These are phyloP conservation scores for Aspergillus homomorphus DNA, from an alignment of 495 filamentous ascomycete species.

Conservation along the genomic window DNA sequence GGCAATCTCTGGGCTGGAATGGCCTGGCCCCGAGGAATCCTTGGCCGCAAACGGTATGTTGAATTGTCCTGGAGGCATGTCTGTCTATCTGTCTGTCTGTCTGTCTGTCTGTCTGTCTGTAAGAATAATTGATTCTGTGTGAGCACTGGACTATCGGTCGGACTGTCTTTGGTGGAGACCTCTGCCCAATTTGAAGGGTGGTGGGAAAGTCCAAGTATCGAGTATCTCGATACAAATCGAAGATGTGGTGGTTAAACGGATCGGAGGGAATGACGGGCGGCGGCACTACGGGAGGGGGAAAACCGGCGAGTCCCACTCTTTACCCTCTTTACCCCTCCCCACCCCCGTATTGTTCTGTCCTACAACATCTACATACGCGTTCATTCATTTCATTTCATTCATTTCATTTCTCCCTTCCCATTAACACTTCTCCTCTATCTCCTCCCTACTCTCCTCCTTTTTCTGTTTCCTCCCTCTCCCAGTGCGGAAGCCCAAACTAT, in stretches of 20 bases:
- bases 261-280: too few relatives aligned
- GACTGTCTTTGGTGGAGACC: slow-evolving; percentile 7
- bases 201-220: too few relatives aligned
- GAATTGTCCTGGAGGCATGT: background rate
- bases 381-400: slow-evolving; percentile 4
- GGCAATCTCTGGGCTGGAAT: background rate
- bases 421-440: background rate
- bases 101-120: too few relatives aligned
- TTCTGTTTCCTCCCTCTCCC: slow-evolving; percentile 3
- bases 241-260: too few relatives aligned
- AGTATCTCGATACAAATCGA: too few relatives aligned
- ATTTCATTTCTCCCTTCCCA: background rate
- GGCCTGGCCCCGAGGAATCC: slow-evolving; percentile 4
- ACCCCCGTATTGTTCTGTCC: slow-evolving; percentile 20
- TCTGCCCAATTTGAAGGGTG: slow-evolving; percentile 14
- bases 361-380: background rate
- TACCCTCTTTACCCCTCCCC: slow-evolving; percentile 24
- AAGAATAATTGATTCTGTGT: too few relatives aligned
- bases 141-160: too few relatives aligned
- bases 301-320: slow-evolving; percentile 2
- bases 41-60: slow-evolving; percentile 13
- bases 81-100: background rate
- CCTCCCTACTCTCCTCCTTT: slow-evolving; percentile 13
- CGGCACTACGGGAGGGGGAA: too few relatives aligned
- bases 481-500: background rate